Base-by-base conservation (phyloP, 352 stramenopile genomes). In the Aphanomyces cochlioides region DNA sequence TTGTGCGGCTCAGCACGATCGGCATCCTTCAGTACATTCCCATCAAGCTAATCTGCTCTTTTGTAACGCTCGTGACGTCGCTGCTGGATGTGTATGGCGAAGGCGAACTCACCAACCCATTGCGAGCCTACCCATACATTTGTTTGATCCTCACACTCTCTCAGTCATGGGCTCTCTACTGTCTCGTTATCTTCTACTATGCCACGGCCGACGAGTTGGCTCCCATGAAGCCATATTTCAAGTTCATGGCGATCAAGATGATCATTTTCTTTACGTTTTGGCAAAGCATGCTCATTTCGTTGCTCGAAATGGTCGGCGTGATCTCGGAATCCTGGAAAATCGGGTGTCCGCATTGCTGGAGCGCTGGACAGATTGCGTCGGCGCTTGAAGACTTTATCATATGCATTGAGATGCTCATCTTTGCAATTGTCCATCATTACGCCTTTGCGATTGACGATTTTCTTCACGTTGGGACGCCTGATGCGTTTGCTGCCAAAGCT, bases 261-360 rank as follows among this genome's bases (percentile, higher is more conserved):
- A 95, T 98, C 65, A 96, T 98, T 45, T 98, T 98, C 77, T 97
- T 98, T 70, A 97, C 90, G 34, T 98, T 95, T 78, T 98, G 93
- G 93, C 93, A 98, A 81, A 92, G 83, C 37, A 77, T 98, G 54
- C 79, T 96, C 74, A 96, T 98, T 76, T 90, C 83, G 53, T 77
- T 93, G 61, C 73, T 97, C 56, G 89, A 96, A 71, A 90, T 88
- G 54, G 73, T 95, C 47, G 91, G 90, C 2, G 76, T 91, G 47
- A 96, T 97, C 74, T 90, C 80, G 50, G 88, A 88, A 28, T 82
- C 87, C 66, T 95, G 83, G 84, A 77, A 85, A 61, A 96, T 95
- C 40, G 84, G 88, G 5, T 95, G 86, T 61, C 85, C 85, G 41
- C 17, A 21, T 13, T 96, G 84, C 72, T 96, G 85, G 88, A 79